These are phyloP conservation scores for Ustilago shanxiensis DNA, from an alignment of 1,284 basidiomycete species.

Conservation along the genomic window DNA sequence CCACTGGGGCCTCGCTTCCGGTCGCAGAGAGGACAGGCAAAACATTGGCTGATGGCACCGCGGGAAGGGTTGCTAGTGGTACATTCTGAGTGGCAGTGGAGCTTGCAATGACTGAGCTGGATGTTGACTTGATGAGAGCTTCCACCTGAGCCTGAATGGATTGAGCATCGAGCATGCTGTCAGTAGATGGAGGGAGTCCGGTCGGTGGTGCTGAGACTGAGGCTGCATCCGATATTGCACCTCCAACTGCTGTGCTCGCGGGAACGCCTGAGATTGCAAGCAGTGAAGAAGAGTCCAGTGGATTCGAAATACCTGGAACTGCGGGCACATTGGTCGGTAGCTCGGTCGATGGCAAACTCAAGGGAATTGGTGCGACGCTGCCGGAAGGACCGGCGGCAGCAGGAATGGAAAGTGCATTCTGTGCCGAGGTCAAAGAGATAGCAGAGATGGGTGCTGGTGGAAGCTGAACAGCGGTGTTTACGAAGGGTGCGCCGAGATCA, in stretches of 20 bases:
- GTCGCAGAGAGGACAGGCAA: not conserved
- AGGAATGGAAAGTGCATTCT: slow-evolving; percentile 14
- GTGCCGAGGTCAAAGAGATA: slow-evolving; percentile 3
- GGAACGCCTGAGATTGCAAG: not conserved
- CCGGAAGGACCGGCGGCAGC: not conserved
- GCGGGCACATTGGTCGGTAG: not conserved
- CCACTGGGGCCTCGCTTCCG: not conserved
- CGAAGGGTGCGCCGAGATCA: not conserved
- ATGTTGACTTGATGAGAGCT: slow-evolving; percentile 42
- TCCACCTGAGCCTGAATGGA: slow-evolving; percentile 47
- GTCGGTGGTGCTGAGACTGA: slow-evolving; percentile 6
- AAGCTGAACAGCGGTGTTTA: slow-evolving; percentile 9
- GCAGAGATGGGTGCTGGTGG: slow-evolving; percentile 18
- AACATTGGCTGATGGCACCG: not conserved
- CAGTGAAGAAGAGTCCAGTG: not conserved
- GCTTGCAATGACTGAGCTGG: slow-evolving; percentile 25
- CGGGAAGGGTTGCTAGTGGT: not conserved
- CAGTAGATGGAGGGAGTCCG: not conserved
- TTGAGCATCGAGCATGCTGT: slow-evolving; percentile 34
- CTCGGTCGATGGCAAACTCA: slow-evolving; percentile 9
- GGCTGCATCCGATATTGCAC: not conserved
- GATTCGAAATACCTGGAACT: slow-evolving; percentile 3
- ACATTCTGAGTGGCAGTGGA: not conserved
- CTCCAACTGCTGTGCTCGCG: not conserved
- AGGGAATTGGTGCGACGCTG: not conserved